These are phyloP conservation scores for Hura crepitans DNA, from an alignment of 441 rosid species.

Conservation along the genomic window DNA sequence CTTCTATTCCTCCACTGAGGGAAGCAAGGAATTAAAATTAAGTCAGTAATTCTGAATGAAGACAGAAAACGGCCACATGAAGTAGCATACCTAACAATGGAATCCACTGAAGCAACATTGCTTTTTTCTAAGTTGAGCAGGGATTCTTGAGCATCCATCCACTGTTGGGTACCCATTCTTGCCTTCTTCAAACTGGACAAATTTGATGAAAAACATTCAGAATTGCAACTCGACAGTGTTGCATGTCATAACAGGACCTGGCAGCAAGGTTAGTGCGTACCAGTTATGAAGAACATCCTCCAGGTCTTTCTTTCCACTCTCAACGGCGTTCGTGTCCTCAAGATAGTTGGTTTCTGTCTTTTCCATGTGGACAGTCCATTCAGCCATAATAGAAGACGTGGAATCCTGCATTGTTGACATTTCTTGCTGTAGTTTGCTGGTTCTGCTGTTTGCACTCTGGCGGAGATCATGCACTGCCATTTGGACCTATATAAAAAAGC, in stretches of 20 bases:
- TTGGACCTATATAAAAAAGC: constrained; percentile 58
- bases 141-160: constrained; percentile 88
- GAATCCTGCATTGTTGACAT: constrained; percentile 90
- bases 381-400: constrained; percentile 59
- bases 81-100: constrained; percentile 64
- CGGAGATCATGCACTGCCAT: constrained; percentile 81
- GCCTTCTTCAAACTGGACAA: constrained; percentile 66
- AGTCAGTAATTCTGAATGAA: constrained; percentile 4
- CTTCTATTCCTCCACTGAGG: constrained; percentile 78
- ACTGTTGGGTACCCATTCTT: constrained; percentile 70
- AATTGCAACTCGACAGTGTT: constrained; percentile 4
- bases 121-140: constrained; percentile 65
- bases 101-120: constrained; percentile 81
- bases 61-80: constrained; percentile 6
- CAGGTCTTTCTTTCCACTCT: constrained; percentile 67
- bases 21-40: constrained; percentile 3
- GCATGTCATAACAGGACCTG: background rate
- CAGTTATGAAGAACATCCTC: constrained; percentile 76
- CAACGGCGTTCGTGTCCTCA: constrained; percentile 70
- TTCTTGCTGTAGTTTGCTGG: constrained; percentile 71
- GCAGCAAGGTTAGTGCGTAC: constrained; percentile 33
- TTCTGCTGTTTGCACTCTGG: constrained; percentile 70
- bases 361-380: constrained; percentile 81
- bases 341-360: constrained; percentile 68
- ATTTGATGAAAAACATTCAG: constrained; percentile 24